These are phyloP conservation scores for Mortierella hygrophila DNA, from an alignment of 192 early-diverging fungal species.

Conservation along the genomic window DNA sequence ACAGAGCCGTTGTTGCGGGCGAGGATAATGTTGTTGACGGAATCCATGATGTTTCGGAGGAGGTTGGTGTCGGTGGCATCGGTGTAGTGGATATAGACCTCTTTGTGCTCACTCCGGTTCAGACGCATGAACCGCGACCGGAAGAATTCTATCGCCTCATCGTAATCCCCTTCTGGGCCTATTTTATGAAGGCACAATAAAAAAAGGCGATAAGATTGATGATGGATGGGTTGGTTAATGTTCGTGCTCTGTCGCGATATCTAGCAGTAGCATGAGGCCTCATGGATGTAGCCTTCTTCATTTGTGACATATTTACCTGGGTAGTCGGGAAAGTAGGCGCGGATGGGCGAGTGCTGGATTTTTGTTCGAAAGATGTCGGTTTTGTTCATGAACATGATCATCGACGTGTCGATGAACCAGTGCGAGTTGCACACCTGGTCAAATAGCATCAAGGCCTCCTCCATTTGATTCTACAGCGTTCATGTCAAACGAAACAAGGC, in stretches of 20 bases:
- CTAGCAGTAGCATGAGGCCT: neutral
- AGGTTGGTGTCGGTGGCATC: slow-evolving; percentile 68
- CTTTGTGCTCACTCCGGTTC: slow-evolving; percentile 61
- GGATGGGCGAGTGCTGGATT: slow-evolving; percentile 61
- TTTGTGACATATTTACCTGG: slow-evolving; percentile 50
- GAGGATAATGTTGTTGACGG: slow-evolving; percentile 49
- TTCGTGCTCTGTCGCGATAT: neutral
- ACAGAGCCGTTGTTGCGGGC: slow-evolving; percentile 27
- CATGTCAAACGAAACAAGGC: neutral
- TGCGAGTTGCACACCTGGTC: slow-evolving; percentile 71
- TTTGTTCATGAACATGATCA: slow-evolving; percentile 75
- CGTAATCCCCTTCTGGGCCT: slow-evolving; percentile 53
- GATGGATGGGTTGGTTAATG: no score
- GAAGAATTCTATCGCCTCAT: slow-evolving; percentile 58
- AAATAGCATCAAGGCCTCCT: slow-evolving; percentile 70
- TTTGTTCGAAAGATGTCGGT: slow-evolving; percentile 72
- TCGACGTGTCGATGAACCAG: slow-evolving; percentile 71
- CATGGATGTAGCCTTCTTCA: neutral
- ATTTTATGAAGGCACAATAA: neutral
- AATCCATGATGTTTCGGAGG: slow-evolving; percentile 63
- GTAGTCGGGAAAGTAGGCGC: slow-evolving; percentile 67
- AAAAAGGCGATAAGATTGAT: neutral
- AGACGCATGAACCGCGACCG: slow-evolving; percentile 59
- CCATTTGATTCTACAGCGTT: slow-evolving; percentile 71
- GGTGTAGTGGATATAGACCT: slow-evolving; percentile 68